A percentile compares a stretch with the other conserved stretches of the same genome.
Conservation (phyloP, 75 land plant species). For the Pinus taeda region DNA sequence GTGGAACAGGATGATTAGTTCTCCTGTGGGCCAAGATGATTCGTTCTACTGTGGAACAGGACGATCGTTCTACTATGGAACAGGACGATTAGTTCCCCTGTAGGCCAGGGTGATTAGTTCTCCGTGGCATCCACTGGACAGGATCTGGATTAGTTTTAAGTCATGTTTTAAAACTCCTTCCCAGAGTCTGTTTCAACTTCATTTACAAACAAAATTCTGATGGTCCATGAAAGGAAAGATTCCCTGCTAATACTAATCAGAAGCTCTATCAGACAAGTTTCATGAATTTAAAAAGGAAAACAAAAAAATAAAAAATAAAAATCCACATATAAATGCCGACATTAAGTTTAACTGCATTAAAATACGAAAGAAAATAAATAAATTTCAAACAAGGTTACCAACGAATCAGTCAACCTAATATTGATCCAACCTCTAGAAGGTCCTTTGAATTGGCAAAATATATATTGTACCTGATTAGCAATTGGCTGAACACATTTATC, state of each 20-base stretch:
- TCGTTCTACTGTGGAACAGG: too few species aligned
- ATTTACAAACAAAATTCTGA: not conserved
- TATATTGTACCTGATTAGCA: conserved; percentile 61
- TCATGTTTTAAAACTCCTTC: not conserved
- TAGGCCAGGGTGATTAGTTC: too few species aligned
- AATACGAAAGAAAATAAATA: conserved; percentile 9
- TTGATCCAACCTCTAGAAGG: not conserved
- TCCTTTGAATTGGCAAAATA: conserved; percentile 8
- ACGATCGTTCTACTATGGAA: too few species aligned
- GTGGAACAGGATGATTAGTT: too few species aligned
- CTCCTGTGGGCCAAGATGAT: too few species aligned
- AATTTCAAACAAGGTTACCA: not conserved
- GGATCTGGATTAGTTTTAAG: too few species aligned
- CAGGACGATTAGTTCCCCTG: too few species aligned
- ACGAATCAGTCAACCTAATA: not conserved
- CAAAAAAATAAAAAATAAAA: not conserved
- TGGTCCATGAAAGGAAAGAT: not conserved
- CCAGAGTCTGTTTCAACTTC: not conserved
- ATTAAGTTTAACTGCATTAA: not conserved
- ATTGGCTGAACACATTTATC: conserved; percentile 60
- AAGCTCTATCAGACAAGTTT: not conserved
- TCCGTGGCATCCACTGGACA: too few species aligned
- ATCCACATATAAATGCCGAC: not conserved
- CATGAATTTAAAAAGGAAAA: not conserved
- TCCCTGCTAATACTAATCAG: not conserved